Evolutionary conservation across 2,329 filamentous ascomycete genomes (phyloP), one percentile per base, ranked within the genome.

Genomic region (Sphaceloma murrayae): DNA sequence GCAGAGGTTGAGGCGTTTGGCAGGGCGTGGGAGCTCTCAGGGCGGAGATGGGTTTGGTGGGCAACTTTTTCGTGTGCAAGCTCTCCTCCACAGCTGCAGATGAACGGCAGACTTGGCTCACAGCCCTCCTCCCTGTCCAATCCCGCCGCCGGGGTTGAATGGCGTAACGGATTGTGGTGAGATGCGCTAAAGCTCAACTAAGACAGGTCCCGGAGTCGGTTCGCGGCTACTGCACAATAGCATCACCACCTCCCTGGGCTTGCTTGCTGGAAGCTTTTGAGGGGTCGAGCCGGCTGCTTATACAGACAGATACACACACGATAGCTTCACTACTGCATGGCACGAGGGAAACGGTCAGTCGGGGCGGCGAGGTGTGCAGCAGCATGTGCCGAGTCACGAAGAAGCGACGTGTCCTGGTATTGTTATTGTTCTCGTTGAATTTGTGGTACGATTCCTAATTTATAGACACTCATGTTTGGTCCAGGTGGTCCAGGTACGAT

Each of bases 181-280:
- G 40, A 13, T 31, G 30, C 29, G 40, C 40, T 44, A 44, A 34
- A 34, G 16, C 32, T 34, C 42, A 45, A 45, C 42, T 45, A 34
- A n/a, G n/a, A n/a, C n/a, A n/a, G n/a, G n/a, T n/a, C n/a, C n/a
- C n/a, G n/a, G 16, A 9, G 24, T 17, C 19, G 27, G 16, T 18
- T 13, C 17, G 13, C 16, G 17, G 8, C 31, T 45, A 30, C 18
- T 45, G 42, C 42, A 36, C 26, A 9, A 30, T 27, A 22, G 40
- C 40, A 44, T 44, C 40, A 44, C 34, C 19, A 8, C 9, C 9
- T 31, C 9, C n/a, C 29, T 11, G n/a, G n/a, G 29, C 29, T 5
- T 13, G n/a, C 31, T 16, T 34, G 31, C 11, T 17, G 30, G 27
- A 26, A 29, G 16, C 11, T 10, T 40, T 40, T 22, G 30, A 40